A percentile compares a stretch with the other conserved stretches of the same genome.
These are phyloP conservation scores for Ilex asprella DNA, from an alignment of 257 asterid species.

Conservation along the genomic window DNA sequence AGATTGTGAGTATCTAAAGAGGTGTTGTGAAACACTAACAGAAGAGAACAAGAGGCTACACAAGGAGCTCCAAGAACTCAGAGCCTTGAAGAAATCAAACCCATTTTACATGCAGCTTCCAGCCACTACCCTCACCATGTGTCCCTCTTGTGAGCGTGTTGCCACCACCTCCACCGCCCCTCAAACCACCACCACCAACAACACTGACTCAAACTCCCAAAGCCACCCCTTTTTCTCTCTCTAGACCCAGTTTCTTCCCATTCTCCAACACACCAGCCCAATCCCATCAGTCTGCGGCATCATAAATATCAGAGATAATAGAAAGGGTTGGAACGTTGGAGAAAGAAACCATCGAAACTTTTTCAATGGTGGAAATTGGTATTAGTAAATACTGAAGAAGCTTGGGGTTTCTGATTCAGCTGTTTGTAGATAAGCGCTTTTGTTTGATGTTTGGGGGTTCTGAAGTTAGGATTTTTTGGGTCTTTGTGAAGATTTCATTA, in stretches of 20 bases:
- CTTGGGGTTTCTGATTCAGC: not conserved
- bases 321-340: too few species aligned
- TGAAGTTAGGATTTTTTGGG: constrained; percentile 21
- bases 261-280: constrained; percentile 13
- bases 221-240: constrained; percentile 34
- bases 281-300: constrained; percentile 54
- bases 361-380: too few species aligned
- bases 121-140: constrained; percentile 84
- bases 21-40: constrained; percentile 65
- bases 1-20: constrained; percentile 77
- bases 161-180: constrained; percentile 37
- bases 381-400: not conserved
- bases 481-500: constrained; percentile 19
- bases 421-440: constrained; percentile 15
- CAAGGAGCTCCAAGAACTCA: constrained; percentile 67
- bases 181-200: constrained; percentile 10
- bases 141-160: constrained; percentile 86
- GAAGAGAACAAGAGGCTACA: constrained; percentile 70
- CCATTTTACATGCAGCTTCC: constrained; percentile 72
- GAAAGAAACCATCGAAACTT: too few species aligned
- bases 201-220: constrained; percentile 13
- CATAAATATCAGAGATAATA: constrained; percentile 14
- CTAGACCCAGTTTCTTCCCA: constrained; percentile 56
- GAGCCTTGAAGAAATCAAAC: constrained; percentile 59
- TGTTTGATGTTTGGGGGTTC: constrained; percentile 15